Conservation (phyloP, 441 rosid genomes). For the Biscutella laevigata region DNA sequence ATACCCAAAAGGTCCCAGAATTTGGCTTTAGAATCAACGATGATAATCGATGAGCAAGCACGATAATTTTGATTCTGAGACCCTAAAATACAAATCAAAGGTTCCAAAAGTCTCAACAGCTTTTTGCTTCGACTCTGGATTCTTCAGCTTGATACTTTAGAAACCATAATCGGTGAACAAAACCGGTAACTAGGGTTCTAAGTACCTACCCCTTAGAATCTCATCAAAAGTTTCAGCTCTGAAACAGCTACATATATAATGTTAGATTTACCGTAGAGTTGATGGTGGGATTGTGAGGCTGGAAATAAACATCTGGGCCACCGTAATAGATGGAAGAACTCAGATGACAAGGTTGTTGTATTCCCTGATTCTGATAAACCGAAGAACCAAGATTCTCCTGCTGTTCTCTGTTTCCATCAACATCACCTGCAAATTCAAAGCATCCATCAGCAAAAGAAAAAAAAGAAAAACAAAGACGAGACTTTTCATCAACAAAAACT, state of each 20-base stretch:
- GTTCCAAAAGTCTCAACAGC: background rate
- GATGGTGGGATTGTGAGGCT: constrained; percentile 38
- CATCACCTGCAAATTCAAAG: background rate
- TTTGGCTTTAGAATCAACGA: background rate
- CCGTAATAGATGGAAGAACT: constrained; percentile 92
- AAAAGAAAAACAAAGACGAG: background rate
- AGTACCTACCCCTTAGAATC: background rate
- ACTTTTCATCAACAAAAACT: constrained; percentile 30
- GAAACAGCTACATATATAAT: background rate
- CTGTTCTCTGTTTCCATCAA: constrained; percentile 14
- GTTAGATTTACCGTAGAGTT: constrained; percentile 35
- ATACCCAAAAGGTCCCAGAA: background rate
- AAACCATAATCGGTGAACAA: background rate
- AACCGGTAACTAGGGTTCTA: background rate
- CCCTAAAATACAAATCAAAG: background rate
- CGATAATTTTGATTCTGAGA: background rate
- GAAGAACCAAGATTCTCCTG: constrained; percentile 27
- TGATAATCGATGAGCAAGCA: background rate
- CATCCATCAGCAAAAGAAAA: background rate
- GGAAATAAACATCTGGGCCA: constrained; percentile 66
- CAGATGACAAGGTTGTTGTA: constrained; percentile 75
- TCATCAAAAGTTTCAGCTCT: background rate
- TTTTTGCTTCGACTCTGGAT: background rate
- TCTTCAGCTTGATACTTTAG: background rate
- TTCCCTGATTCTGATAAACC: constrained; percentile 51